Evolutionary conservation across 1,284 basidiomycete genomes (phyloP).

Genomic region (Pseudozyma flocculosa): DNA sequence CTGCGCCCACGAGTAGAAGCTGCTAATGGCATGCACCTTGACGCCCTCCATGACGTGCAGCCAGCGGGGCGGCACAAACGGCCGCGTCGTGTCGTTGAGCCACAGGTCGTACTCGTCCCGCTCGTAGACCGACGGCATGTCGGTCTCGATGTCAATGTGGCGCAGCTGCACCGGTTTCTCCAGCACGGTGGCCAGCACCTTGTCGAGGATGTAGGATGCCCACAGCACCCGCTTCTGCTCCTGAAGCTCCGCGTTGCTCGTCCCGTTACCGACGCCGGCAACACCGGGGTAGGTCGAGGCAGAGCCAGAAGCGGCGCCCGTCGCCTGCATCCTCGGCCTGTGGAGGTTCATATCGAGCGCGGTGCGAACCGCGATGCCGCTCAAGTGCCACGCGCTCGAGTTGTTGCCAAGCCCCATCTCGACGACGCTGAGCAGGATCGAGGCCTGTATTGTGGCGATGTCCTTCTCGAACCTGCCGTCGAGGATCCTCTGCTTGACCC

Average conservation of each 20-base stretch:
- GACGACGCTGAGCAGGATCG: constrained; percentile 34
- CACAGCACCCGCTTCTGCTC: constrained; percentile 32
- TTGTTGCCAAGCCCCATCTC: constrained; percentile 30
- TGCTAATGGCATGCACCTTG: constrained; percentile 33
- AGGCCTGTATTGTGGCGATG: constrained; percentile 28
- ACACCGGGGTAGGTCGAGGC: no score
- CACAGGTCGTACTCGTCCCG: constrained; percentile 37
- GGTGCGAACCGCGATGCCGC: constrained; percentile 35
- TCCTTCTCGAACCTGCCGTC: constrained; percentile 26
- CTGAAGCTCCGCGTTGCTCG: constrained; percentile 9
- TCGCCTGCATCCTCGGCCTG: constrained; percentile 4
- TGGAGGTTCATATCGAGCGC: constrained; percentile 41
- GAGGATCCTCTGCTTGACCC: constrained; percentile 30
- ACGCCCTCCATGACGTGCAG: constrained; percentile 21
- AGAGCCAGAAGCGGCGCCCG: not conserved
- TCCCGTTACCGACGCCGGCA: not conserved
- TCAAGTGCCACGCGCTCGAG: constrained; percentile 35
- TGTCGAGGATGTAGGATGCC: constrained; percentile 41
- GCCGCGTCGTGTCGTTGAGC: constrained; percentile 29
- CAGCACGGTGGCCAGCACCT: constrained; percentile 39
- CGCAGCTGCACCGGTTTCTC: constrained; percentile 35
- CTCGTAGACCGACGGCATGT: constrained; percentile 31
- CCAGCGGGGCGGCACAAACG: constrained; percentile 20
- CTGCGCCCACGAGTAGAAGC: constrained; percentile 34
- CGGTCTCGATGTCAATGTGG: constrained; percentile 23